phyloP scores from a whole-genome alignment of 1,139 yeast genomes.

The Hanseniaspora uvarum region DNA sequence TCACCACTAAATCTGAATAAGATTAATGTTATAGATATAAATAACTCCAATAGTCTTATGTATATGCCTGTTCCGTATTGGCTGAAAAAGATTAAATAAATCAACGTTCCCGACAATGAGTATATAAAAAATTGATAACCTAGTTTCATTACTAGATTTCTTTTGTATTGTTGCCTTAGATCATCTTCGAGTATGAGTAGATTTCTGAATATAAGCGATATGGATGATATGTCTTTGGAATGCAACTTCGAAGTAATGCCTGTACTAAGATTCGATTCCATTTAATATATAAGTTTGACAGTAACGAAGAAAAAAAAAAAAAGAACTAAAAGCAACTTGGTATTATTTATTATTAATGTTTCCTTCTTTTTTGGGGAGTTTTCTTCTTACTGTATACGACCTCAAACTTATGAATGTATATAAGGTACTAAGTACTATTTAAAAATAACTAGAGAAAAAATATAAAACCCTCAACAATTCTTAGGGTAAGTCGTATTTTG shows the following conservation, averaged over 20 bases:
- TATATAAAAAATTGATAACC: conserved; percentile 66
- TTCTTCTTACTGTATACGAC: not conserved
- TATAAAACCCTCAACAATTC: not conserved
- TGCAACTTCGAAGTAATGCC: conserved; percentile 9
- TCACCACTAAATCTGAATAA: conserved; percentile 83
- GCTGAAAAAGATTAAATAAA: conserved; percentile 7
- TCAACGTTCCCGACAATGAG: conserved; percentile 33
- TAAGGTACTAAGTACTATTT: not conserved
- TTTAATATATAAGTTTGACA: not conserved
- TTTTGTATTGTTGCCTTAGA: conserved; percentile 66
- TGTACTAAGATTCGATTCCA: not conserved
- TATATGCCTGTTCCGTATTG: conserved; percentile 10
- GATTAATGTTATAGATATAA: conserved; percentile 58
- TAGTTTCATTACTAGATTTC: conserved; percentile 57
- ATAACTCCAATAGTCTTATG: conserved; percentile 35
- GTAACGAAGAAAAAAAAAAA: not conserved
- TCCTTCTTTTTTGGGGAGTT: too few species aligned
- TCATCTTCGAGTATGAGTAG: conserved; percentile 76
- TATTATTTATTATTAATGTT: too few species aligned
- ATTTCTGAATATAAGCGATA: conserved; percentile 69
- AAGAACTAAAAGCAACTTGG: not conserved
- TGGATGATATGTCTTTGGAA: conserved; percentile 37
- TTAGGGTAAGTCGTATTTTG: too few species aligned
- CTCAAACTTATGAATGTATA: too few species aligned
- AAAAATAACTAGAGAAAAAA: not conserved